Percentiles rank a stretch among this genome's conserved stretches.
phyloP scores from a whole-genome alignment of 495 filamentous ascomycete species.

The Daldinia vernicosa region DNA sequence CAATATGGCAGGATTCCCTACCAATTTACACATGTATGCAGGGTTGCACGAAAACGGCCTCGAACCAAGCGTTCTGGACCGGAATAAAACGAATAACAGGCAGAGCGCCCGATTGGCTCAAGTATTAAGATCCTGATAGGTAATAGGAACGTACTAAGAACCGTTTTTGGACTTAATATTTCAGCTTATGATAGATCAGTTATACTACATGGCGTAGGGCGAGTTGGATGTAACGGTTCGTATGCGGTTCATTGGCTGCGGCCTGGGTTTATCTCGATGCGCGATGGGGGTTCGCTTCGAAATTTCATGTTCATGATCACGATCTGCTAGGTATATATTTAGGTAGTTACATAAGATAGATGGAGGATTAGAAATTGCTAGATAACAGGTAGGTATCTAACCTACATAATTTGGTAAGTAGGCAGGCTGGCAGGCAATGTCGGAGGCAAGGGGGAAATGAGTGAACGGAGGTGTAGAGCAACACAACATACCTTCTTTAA shows the following conservation, averaged over 20 bases:
- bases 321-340: not conserved
- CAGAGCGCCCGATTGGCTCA: constrained; percentile 21
- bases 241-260: not conserved
- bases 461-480: not conserved
- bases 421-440: not conserved
- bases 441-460: not conserved
- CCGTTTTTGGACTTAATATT: not conserved
- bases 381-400: not conserved
- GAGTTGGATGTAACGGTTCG: not conserved
- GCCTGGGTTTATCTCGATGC: not conserved
- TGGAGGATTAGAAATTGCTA: not conserved
- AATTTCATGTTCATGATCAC: not conserved
- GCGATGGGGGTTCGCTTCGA: not conserved
- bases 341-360: not conserved
- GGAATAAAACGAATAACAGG: not conserved
- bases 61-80: constrained; percentile 11
- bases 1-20: not conserved
- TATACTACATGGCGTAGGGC: not conserved
- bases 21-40: not conserved
- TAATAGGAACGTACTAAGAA: not conserved
- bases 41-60: constrained; percentile 9
- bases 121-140: not conserved
- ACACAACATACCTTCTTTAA: not conserved
- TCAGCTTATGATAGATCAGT: not conserved
- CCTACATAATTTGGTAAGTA: too few relatives aligned